Percentiles rank a stretch among this genome's conserved stretches.
These are phyloP conservation scores for Vigna angularis DNA, from an alignment of 306 rosid species.

Conservation along the genomic window DNA sequence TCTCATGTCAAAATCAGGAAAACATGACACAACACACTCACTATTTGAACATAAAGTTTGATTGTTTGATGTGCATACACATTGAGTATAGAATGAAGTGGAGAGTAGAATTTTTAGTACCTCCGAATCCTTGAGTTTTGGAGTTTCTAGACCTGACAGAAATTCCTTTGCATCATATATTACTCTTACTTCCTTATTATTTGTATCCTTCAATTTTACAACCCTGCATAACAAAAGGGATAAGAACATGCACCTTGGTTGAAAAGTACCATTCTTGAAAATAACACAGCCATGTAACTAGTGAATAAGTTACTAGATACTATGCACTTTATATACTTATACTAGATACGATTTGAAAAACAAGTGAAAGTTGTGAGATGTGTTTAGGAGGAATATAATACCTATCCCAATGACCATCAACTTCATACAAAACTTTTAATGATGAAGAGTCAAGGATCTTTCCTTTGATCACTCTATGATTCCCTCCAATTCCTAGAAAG, in stretches of 20 bases:
- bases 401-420: constrained; percentile 98
- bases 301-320: not conserved
- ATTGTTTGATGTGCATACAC: not conserved
- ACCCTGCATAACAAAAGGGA: constrained; percentile 57
- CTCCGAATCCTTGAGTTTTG: constrained; percentile 59
- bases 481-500: constrained; percentile 71
- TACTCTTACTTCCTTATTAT: constrained; percentile 55
- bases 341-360: not conserved
- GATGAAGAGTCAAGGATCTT: constrained; percentile 65
- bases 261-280: not conserved
- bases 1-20: constrained; percentile 20
- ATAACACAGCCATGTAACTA: not conserved
- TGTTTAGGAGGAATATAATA: constrained; percentile 48
- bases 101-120: constrained; percentile 46
- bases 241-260: not conserved
- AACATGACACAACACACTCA: constrained; percentile 1
- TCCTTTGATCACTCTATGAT: constrained; percentile 72
- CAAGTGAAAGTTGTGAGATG: constrained; percentile 11
- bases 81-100: no score
- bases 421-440: constrained; percentile 62
- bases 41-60: not conserved
- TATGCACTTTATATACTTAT: constrained; percentile 4
- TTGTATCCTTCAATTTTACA: constrained; percentile 62
- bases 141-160: constrained; percentile 64
- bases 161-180: constrained; percentile 79